Base-by-base conservation (phyloP, 2,329 filamentous ascomycete species). In the Hymenoscyphus albidus region DNA sequence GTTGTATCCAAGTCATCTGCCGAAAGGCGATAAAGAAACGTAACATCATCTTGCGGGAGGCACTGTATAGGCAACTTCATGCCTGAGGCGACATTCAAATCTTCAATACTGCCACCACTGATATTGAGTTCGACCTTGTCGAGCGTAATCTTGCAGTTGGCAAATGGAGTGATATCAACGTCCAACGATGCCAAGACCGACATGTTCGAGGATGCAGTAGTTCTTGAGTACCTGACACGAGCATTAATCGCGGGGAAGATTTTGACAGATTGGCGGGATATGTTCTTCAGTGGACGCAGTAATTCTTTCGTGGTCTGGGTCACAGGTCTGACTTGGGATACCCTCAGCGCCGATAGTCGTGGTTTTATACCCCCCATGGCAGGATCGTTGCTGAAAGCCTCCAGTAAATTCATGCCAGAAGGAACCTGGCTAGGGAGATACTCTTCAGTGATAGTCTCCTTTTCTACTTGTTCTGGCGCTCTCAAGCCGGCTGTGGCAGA, bases 331-430 rank as follows among this genome's bases (percentile, higher is more conserved):
- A 93, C 89, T 67, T 89, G 85, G 54, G 88, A 92, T 40, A 94
- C 89, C 58, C 90, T 83, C 66, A 90, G 80, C 5, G 91, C 89
- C 10, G 90, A 92, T 1, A 95, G 80, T 38, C 85, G 84, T 58
- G 91, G 89, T 69, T 82, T 82, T 42, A 87, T 85, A 42, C 70
- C 70, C 16, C 78, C 80, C 18, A 92, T 79, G 32, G 82, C 83
- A 27, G 87, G 84, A 72, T 93, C 90, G 67, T 80, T 81, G 61
- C 83, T 82, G 66, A 94, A 90, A 2, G 91, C 84, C 73, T 91
- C 88, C 14, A 95, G 83, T n/a, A 94, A 80, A 74, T 94, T 95
- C 67, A 91, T 80, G 1, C 89, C 88, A 6, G 88, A 83, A 0
- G 91, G 87, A 32, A 88, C 77, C 64, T 87, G 85, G 72, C 88